Evolutionary conservation across 805 yeast genomes (phyloP), one percentile per base, ranked within the genome.

Genomic region (Candida ipomoeae): DNA sequence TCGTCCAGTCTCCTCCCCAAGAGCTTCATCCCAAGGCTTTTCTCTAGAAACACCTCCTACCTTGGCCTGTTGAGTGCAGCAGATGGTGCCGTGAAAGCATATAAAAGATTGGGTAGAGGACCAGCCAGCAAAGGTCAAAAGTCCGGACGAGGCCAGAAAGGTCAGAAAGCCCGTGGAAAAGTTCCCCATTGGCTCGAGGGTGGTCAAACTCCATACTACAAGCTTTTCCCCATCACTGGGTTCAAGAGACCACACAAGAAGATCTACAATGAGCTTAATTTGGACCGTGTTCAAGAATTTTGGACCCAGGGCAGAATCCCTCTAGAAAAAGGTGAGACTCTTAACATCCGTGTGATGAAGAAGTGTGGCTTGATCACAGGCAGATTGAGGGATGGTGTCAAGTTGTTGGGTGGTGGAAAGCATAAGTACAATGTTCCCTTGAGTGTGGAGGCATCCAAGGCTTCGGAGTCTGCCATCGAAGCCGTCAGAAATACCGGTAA

Each of bases 101-200:
- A 76, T 62, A 87, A 84, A 63, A 79, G 97, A 68, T 76, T 92
- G 11, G 99, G 99, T 70, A 84, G 99, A 74, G 98, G 98, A 73
- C 96, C 96, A 21, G 90, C 95, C 39, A 85, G 95, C 35, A 76
- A 80, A 57, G 99, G 99, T 74, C 91, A 92, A 70, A 94, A 98
- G 3, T 83, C 97, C 6, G 96, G 96, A 44, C 80, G 98, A 68
- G 99, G 99, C 77, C 96, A 89, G 63, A 94, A 94, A 73, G 99
- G 99, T 82, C 98, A 92, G 68, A 92, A 92, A 73, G 97, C 98
- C 10, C 82, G 98, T 71, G 87, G 92, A 36, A 81, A 84, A 39
- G 92, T 92, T 31, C 92, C 90, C 50, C 81, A 86, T 52, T 89
- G 96, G 92, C 89, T 92, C 66, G 99, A 94, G 75, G 99, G 99